Percentiles rank a stretch among this genome's conserved stretches.
Conservation (phyloP, 2,329 filamentous ascomycete genomes). For the Dothistroma pini region DNA sequence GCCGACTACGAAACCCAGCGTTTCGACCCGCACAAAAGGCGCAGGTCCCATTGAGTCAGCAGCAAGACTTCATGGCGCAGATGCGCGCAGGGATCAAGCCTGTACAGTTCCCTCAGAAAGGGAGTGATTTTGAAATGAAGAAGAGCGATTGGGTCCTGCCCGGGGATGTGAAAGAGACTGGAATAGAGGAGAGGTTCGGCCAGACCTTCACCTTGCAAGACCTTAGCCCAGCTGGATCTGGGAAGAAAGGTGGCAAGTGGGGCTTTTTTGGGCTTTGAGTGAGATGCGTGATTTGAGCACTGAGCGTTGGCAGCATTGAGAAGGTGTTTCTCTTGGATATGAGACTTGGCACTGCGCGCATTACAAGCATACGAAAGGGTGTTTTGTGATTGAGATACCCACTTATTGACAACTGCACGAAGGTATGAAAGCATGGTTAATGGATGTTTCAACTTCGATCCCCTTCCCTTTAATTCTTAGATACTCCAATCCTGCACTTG, state of each 20-base stretch:
- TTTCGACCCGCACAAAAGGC: conserved; percentile 13
- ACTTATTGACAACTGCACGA: background rate
- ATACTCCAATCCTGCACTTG: too few species aligned
- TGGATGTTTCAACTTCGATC: too few species aligned
- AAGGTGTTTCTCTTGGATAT: background rate
- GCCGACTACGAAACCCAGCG: conserved; percentile 57
- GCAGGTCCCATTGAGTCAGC: conserved; percentile 44
- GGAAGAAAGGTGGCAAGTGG: conserved; percentile 2
- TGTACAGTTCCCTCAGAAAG: conserved; percentile 20
- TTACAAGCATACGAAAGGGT: background rate
- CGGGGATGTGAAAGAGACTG: conserved; percentile 21
- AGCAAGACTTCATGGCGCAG: conserved; percentile 51
- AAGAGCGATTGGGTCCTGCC: conserved; percentile 20
- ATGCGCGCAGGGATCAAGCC: conserved; percentile 31
- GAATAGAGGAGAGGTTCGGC: conserved; percentile 22
- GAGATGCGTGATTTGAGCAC: background rate
- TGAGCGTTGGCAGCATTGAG: background rate
- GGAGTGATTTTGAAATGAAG: conserved; percentile 21
- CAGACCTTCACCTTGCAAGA: conserved; percentile 20
- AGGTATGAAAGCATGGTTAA: too few species aligned
- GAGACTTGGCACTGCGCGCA: background rate
- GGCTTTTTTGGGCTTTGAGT: conserved; percentile 7
- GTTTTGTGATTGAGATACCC: conserved; percentile 1
- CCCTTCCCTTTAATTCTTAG: too few species aligned
- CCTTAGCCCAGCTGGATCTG: conserved; percentile 3